Evolutionary conservation across 148 eudicot genomes (phyloP), one percentile per base, ranked within the genome.

Genomic region (Silene uniflora): DNA sequence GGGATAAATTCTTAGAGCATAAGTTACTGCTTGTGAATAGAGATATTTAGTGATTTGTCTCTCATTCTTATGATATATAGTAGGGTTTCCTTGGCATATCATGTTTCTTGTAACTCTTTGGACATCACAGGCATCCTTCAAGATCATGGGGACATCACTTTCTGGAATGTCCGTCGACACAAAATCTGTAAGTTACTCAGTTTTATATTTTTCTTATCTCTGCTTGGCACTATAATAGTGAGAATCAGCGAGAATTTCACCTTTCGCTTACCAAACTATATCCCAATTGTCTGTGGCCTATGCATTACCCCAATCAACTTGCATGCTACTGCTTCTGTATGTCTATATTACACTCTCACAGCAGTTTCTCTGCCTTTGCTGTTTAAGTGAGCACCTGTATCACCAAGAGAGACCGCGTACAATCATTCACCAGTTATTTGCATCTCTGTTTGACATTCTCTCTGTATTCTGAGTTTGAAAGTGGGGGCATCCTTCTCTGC

Each of bases 91-190:
- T 75, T 75, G 75, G 39, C 68, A 73, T 25, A 56, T 21, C 47
- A 66, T 7, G 61, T 80, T 5, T 66, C 55, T 56, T 70, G n/a
- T 80, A 18, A 27, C 10, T 72, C 17, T 65, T 35, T 75, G 39
- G 70, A 60, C 76, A 60, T 79, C 82, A 68, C 88, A 96, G 99
- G 99, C 91, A 17, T 92, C 99, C 72, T 91, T 96, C 94, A 96
- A 96, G 89, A 85, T 96, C 58, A 87, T 80, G 70, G 99, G 99
- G 61, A 84, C 88, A 78, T 89, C 98, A 65, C 79, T 88, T 68
- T 91, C 97, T 75, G 97, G 99, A 79, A 89, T 92, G 89, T 88
- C 91, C 18, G 83, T 96, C 70, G 91, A 96, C 84, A 83, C 91
- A 22, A 96, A 92, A 88, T 85, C 93, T 79, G 99, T 96, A 87